Percentiles rank a stretch among this genome's conserved stretches.
Conservation (phyloP, 495 filamentous ascomycete genomes). For the Halenospora varia region DNA sequence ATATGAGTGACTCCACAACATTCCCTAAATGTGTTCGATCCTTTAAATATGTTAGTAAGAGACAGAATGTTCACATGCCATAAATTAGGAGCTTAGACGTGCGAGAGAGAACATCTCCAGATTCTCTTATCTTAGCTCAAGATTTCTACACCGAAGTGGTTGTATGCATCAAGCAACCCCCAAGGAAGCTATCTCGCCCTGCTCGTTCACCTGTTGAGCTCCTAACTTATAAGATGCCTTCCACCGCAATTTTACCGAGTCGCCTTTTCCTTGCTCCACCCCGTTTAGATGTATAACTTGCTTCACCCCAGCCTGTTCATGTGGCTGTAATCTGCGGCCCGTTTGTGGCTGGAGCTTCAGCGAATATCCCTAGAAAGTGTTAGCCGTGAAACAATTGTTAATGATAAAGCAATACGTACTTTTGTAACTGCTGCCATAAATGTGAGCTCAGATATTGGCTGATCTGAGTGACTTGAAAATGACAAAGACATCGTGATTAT, state of each 20-base stretch:
- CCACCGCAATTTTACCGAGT: constrained; percentile 82
- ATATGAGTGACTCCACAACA: no score
- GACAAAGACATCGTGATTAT: constrained; percentile 56
- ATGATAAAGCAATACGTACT: constrained; percentile 43
- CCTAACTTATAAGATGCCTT: constrained; percentile 75
- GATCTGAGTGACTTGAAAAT: constrained; percentile 75
- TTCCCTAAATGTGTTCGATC: no score
- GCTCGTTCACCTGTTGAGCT: constrained; percentile 59
- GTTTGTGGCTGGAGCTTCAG: constrained; percentile 81
- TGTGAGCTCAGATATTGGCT: constrained; percentile 71
- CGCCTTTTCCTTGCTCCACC: constrained; percentile 65
- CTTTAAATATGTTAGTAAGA: no score
- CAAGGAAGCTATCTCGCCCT: constrained; percentile 84
- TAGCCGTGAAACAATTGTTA: neutral
- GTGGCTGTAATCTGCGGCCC: constrained; percentile 66
- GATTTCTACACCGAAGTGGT: neutral
- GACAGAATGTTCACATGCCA: neutral
- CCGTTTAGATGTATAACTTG: constrained; percentile 79
- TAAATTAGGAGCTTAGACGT: neutral
- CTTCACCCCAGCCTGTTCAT: constrained; percentile 72
- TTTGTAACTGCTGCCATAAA: constrained; percentile 93
- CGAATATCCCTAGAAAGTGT: constrained; percentile 58
- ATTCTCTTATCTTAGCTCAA: neutral
- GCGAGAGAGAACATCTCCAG: neutral
- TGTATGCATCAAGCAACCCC: constrained; percentile 49